Conservation (phyloP, 2,329 filamentous ascomycete genomes). For the Aspergillus transmontanensis region DNA sequence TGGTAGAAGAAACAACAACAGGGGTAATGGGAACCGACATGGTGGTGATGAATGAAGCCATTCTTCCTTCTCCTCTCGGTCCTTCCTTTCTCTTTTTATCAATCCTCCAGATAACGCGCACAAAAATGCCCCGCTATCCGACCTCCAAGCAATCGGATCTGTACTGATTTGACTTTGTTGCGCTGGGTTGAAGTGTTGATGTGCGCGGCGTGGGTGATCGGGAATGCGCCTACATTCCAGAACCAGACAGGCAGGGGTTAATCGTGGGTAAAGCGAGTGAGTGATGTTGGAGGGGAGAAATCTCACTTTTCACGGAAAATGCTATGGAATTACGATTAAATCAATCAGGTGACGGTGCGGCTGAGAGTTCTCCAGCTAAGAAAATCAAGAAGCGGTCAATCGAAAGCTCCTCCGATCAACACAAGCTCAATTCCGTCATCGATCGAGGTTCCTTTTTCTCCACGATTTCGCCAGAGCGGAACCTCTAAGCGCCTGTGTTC, state of each 20-base stretch:
- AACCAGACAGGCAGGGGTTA: conserved; percentile 13
- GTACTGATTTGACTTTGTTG: neutral
- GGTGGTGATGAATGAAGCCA: conserved; percentile 80
- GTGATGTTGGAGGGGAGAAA: neutral
- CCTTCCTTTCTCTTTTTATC: neutral
- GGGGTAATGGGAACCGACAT: conserved; percentile 64
- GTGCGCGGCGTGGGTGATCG: conserved; percentile 13
- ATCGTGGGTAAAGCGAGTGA: neutral
- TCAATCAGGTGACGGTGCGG: conserved; percentile 1
- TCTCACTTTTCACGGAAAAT: neutral
- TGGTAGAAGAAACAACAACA: conserved; percentile 33
- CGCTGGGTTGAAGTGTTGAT: conserved; percentile 18
- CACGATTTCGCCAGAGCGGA: conserved; percentile 8
- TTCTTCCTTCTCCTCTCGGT: conserved; percentile 35
- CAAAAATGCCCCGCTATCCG: neutral
- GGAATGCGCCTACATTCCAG: conserved; percentile 29
- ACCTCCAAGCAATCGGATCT: neutral
- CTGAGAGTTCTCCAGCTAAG: neutral
- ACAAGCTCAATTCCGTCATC: conserved; percentile 7
- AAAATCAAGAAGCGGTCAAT: conserved; percentile 3
- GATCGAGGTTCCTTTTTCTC: conserved; percentile 2
- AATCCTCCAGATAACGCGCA: neutral
- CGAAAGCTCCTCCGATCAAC: neutral
- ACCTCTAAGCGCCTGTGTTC: conserved; percentile 5
- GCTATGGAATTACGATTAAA: neutral